Base-by-base conservation (phyloP, 208 protist genomes). In the Naegleria gruberi region DNA sequence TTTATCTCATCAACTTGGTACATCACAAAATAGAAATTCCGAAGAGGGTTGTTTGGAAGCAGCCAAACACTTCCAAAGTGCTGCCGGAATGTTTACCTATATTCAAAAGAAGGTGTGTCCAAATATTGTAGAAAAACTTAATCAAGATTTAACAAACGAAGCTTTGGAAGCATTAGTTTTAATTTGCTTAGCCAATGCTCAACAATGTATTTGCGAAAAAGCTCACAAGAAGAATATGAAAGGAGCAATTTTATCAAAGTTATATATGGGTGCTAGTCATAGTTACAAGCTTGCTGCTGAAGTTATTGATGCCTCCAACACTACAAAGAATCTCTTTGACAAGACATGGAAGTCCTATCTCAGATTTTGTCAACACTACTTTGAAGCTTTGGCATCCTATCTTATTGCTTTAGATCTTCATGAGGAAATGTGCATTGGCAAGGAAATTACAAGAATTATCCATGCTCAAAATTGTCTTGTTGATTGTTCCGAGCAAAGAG, bases 161-260 rank as follows among this genome's bases (percentile, higher is more conserved):
- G 46, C 15, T 30, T 65, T 88, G 12, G 84, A 88, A 5, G 5
- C 30, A 23, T 42, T 88, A 23, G 10, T 42, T 30, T 43, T 46
- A 34, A 30, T 88, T 23, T 43, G 3, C 0, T 19, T 88, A 1
- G 84, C 84, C 30, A 43, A 55, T 42, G 84, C 84, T 40, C 84
- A 88, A 88, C 43, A 65, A 42, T 88, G 84, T 65, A 42, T 88
- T 40, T 51, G 23, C 30, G 84, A 88, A 41, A 88, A 65, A 30
- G 45, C 45, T 30, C 5, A 26, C 19, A 65, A 65, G 42, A 88
- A 88, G n/a, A 8, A 42, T 37, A 65, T 88, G 45, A 88, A 88
- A 30, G 12, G 1, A 12, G 0, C 5, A 37, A 65, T 42, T 30
- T 4, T 88, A 6, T 41, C 45, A 17, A 88, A 88, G 30, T 42